Evolutionary conservation across 2,329 filamentous ascomycete species (phyloP).

Genomic region (Pseudopithomyces chartarum): DNA sequence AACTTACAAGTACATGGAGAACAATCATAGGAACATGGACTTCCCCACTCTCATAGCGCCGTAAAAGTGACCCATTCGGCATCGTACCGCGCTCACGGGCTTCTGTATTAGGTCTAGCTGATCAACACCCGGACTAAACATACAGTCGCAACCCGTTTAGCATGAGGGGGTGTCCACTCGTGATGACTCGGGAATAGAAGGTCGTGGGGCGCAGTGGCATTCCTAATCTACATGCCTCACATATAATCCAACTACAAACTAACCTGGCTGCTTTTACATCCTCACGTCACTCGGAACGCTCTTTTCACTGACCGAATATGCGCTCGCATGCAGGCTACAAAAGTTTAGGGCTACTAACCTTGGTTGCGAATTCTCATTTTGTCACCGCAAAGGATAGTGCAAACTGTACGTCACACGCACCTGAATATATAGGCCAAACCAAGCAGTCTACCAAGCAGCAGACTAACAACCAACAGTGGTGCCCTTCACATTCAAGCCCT

Average conservation of each 20-base stretch:
- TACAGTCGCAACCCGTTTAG: neutral
- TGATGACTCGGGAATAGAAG: neutral
- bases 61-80: neutral
- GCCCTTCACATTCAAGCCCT: conserved; percentile 44
- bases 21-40: no score
- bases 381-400: neutral
- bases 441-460: neutral
- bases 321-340: neutral
- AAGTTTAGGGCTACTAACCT: neutral
- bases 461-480: conserved; percentile 12
- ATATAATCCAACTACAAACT: neutral
- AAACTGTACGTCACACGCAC: neutral
- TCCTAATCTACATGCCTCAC: neutral
- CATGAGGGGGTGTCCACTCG: neutral
- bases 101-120: neutral
- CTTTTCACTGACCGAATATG: neutral
- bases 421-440: neutral
- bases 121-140: neutral
- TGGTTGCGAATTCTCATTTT: neutral
- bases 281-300: neutral
- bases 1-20: conserved; percentile 1
- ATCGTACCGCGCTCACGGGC: neutral
- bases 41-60: no score
- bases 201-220: neutral
- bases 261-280: neutral